Evolutionary conservation across 192 early-diverging fungal species (phyloP).

Genomic region (Jimgerdemannia flammicorona): DNA sequence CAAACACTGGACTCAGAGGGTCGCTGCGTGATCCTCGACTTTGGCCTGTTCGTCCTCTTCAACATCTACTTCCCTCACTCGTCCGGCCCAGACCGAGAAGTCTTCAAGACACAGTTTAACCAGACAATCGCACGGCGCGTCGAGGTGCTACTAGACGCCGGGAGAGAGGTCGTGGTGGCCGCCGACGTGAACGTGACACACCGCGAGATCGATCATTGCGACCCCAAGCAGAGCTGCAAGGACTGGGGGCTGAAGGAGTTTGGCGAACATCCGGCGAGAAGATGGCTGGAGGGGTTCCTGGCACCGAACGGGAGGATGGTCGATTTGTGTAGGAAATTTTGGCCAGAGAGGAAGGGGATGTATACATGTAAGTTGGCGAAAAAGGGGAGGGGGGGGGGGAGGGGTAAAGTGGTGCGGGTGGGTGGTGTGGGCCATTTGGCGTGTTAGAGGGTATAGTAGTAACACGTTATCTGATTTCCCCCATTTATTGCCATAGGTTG

Average conservation of each 20-base stretch:
- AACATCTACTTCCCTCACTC: slow-evolving; percentile 71
- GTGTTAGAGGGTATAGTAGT: background rate
- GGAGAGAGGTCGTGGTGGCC: slow-evolving; percentile 53
- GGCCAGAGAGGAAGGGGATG: slow-evolving; percentile 47
- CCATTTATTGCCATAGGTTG: slow-evolving; percentile 53
- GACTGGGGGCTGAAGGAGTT: slow-evolving; percentile 52
- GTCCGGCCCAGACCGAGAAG: slow-evolving; percentile 37
- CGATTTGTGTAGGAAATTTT: slow-evolving; percentile 63
- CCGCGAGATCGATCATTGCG: slow-evolving; percentile 66
- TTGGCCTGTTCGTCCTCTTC: slow-evolving; percentile 69
- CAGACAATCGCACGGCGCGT: slow-evolving; percentile 40
- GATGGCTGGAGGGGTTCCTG: slow-evolving; percentile 64
- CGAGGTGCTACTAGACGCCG: slow-evolving; percentile 40
- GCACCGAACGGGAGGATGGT: slow-evolving; percentile 55
- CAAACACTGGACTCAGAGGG: slow-evolving; percentile 67
- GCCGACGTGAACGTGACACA: slow-evolving; percentile 71
- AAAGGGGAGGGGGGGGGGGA: background rate
- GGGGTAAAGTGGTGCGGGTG: background rate
- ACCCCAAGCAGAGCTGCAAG: slow-evolving; percentile 55
- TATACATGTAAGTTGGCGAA: slow-evolving; percentile 44
- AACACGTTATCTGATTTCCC: background rate
- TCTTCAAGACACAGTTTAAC: slow-evolving; percentile 54
- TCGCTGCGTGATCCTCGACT: slow-evolving; percentile 66
- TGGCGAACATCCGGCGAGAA: slow-evolving; percentile 48
- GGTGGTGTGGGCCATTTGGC: background rate